Evolutionary conservation across 1,139 yeast species (phyloP).

Genomic region (Geotrichum europaeum): DNA sequence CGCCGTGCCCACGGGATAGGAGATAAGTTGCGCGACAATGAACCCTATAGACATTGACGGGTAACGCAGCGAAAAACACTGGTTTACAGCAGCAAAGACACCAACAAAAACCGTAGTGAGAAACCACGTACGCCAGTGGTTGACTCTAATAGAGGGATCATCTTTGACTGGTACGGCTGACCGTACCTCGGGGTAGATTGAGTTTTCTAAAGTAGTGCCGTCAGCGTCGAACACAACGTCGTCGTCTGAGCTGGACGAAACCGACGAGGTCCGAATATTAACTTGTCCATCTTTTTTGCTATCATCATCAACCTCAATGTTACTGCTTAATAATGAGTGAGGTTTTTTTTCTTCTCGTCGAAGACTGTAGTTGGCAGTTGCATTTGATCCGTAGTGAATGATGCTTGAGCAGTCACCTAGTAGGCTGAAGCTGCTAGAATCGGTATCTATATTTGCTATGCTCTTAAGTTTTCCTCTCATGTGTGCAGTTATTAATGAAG

Average conservation of each 20-base stretch:
- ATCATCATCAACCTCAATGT: not conserved
- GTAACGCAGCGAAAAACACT: constrained; percentile 45
- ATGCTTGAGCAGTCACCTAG: not conserved
- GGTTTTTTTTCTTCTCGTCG: not conserved
- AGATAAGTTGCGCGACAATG: constrained; percentile 47
- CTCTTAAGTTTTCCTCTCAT: not conserved
- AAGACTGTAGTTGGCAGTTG: not conserved
- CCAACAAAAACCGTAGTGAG: constrained; percentile 25
- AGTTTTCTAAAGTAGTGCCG: constrained; percentile 28
- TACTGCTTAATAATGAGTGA: not conserved
- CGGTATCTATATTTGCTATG: not conserved
- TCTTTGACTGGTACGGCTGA: constrained; percentile 54
- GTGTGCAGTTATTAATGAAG: not conserved
- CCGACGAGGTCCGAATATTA: not conserved
- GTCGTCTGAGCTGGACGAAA: not conserved
- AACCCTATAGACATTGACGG: constrained; percentile 45
- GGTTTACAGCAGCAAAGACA: constrained; percentile 45
- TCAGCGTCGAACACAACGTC: not conserved
- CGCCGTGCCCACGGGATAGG: constrained; percentile 46
- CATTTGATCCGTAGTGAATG: not conserved
- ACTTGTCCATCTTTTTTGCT: not conserved
- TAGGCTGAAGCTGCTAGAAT: not conserved
- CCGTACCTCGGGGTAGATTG: constrained; percentile 56
- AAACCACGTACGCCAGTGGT: constrained; percentile 49
- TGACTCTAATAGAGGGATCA: constrained; percentile 42